Conservation (phyloP, 1,284 basidiomycete genomes). For the Tetrapyrgos nigripes region DNA sequence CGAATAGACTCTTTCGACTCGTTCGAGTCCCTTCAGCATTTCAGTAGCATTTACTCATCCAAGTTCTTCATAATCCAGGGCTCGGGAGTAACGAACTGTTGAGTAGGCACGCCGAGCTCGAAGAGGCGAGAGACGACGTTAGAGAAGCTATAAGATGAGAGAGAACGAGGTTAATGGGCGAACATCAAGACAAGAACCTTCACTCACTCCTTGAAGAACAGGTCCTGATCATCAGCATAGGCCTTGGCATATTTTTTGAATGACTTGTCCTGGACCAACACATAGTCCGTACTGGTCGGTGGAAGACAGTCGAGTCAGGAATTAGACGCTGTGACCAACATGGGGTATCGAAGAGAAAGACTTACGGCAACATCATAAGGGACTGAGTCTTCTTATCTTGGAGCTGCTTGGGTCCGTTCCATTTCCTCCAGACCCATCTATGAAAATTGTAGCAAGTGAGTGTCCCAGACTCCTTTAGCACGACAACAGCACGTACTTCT, state of each 20-base stretch:
- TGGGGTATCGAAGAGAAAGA: conserved; percentile 26
- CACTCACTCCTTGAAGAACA: conserved; percentile 90
- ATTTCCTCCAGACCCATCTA: conserved; percentile 85
- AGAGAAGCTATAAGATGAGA: conserved; percentile 69
- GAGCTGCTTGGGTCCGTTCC: conserved; percentile 93
- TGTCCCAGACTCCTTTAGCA: neutral
- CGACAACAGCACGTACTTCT: conserved; percentile 64
- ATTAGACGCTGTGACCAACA: neutral
- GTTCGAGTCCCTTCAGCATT: no score
- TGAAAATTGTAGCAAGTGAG: neutral
- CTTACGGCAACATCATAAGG: conserved; percentile 96
- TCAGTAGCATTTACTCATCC: conserved; percentile 75
- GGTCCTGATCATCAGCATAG: conserved; percentile 83
- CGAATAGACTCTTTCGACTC: no score
- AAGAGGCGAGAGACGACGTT: conserved; percentile 78
- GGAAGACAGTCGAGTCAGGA: neutral
- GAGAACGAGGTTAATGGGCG: conserved; percentile 1
- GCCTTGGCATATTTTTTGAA: conserved; percentile 87
- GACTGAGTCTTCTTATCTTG: conserved; percentile 89
- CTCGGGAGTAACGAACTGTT: conserved; percentile 75
- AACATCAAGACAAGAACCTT: conserved; percentile 7
- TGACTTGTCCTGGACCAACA: conserved; percentile 84
- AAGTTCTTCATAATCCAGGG: conserved; percentile 74
- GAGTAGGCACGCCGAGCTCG: conserved; percentile 87
- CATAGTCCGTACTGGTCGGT: conserved; percentile 75